phyloP scores from a whole-genome alignment of 2,329 filamentous ascomycete species.

The Cordyceps fumosorosea region DNA sequence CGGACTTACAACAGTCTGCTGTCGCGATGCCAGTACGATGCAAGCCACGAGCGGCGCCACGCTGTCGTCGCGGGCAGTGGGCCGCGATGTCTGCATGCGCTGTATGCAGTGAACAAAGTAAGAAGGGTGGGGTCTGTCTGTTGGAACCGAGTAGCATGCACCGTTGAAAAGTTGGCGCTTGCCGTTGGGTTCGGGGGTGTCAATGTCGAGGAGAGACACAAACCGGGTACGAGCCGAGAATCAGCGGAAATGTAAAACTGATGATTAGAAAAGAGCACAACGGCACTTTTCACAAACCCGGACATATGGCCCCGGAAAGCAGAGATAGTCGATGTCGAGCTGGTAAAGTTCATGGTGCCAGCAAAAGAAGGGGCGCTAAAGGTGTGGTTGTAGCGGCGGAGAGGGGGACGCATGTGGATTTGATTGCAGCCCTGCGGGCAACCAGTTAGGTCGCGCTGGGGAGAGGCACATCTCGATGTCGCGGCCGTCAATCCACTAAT shows the following conservation, averaged over 20 bases:
- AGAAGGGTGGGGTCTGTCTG: not conserved
- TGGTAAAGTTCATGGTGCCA: not conserved
- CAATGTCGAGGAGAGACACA: not conserved
- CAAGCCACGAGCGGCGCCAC: no score
- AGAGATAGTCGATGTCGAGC: not conserved
- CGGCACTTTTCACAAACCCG: not conserved
- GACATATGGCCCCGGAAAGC: not conserved
- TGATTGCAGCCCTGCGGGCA: not conserved
- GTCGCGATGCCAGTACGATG: no score
- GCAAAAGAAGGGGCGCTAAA: not conserved
- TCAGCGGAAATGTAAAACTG: not conserved
- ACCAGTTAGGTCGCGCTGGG: not conserved
- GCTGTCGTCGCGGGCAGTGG: not conserved
- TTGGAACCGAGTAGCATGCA: not conserved
- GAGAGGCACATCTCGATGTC: conserved; percentile 7
- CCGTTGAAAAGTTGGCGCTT: not conserved
- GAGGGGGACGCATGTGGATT: not conserved
- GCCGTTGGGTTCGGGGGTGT: not conserved
- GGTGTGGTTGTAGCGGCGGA: not conserved
- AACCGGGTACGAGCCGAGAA: not conserved
- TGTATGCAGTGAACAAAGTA: not conserved
- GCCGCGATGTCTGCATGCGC: conserved; percentile 7
- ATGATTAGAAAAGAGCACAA: not conserved
- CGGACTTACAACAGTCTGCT: no score
- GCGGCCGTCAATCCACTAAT: not conserved